phyloP scores from a whole-genome alignment of 192 early-diverging fungal species.

The Mortierella alpina region DNA sequence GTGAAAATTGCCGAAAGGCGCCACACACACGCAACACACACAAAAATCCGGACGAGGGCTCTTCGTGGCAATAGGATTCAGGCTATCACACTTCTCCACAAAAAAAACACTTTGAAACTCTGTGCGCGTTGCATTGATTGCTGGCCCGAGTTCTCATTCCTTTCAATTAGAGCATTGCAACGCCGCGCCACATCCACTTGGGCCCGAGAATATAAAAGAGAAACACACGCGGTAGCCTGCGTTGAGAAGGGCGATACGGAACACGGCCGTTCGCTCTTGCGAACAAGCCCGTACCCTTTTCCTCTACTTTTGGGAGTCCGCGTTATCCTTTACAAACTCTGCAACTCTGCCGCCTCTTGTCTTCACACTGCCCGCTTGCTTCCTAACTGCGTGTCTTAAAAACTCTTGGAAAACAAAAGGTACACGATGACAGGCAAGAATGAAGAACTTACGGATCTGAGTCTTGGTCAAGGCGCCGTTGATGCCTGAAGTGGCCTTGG shows the following conservation, averaged over 20 bases:
- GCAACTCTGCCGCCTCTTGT: not conserved
- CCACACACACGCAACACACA: not conserved
- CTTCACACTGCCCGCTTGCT: not conserved
- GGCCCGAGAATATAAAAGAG: not conserved
- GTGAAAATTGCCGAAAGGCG: not conserved
- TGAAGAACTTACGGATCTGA: constrained; percentile 65
- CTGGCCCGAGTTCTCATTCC: constrained; percentile 2
- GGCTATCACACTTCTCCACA: constrained; percentile 11
- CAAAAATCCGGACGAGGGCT: not conserved
- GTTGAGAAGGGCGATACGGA: not conserved
- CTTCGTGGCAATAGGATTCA: not conserved
- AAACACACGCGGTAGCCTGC: not conserved
- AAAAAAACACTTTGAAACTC: not conserved
- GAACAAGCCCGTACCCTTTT: not conserved
- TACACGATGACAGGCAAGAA: not conserved
- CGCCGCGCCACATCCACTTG: no score
- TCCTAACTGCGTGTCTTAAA: not conserved
- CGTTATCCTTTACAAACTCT: not conserved
- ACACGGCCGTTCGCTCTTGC: not conserved
- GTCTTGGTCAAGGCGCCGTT: constrained; percentile 93
- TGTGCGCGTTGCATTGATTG: constrained; percentile 1
- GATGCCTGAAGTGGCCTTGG: constrained; percentile 98
- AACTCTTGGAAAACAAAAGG: not conserved
- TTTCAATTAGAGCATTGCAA: not conserved
- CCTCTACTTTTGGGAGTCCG: not conserved